Conservation (phyloP, 2,329 filamentous ascomycete species). For the Phialemoniopsis sp. region DNA sequence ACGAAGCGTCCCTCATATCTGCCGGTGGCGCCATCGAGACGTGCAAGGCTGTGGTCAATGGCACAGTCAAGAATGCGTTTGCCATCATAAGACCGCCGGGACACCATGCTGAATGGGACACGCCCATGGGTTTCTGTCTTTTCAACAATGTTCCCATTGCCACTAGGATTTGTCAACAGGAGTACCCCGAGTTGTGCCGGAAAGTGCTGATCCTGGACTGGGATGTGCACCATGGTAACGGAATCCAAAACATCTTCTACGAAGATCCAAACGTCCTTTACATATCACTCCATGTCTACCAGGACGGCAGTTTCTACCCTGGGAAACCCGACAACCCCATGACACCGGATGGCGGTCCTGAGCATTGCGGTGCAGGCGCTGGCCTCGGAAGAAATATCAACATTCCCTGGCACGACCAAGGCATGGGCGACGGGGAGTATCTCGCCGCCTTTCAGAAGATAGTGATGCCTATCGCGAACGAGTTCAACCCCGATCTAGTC, state of each 20-base stretch:
- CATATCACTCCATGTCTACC: slow-evolving; percentile 88
- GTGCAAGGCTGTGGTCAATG: slow-evolving; percentile 81
- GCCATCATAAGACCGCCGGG: slow-evolving; percentile 93
- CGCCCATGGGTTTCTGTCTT: slow-evolving; percentile 90
- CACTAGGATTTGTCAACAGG: slow-evolving; percentile 77
- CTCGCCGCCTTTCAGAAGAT: slow-evolving; percentile 94
- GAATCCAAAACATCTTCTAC: slow-evolving; percentile 95
- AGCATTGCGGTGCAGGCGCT: slow-evolving; percentile 51
- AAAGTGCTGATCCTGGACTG: slow-evolving; percentile 94
- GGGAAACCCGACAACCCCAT: slow-evolving; percentile 53
- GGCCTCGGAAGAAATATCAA: slow-evolving; percentile 62
- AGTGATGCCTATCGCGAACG: slow-evolving; percentile 91
- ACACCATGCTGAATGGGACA: slow-evolving; percentile 85
- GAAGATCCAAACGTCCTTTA: slow-evolving; percentile 92
- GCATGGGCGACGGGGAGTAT: slow-evolving; percentile 96
- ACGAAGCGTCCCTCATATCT: slow-evolving; percentile 75
- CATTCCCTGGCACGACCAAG: slow-evolving; percentile 63
- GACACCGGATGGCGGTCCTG: slow-evolving; percentile 56
- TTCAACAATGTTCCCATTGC: slow-evolving; percentile 98
- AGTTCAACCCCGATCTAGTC: slow-evolving; percentile 91
- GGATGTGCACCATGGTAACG: slow-evolving; percentile 81
- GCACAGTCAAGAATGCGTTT: slow-evolving; percentile 88
- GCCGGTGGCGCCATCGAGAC: slow-evolving; percentile 94
- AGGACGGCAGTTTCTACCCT: slow-evolving; percentile 82
- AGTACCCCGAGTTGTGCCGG: slow-evolving; percentile 75